Conservation (phyloP, 208 protist genomes). For the Angomonas deanei region DNA sequence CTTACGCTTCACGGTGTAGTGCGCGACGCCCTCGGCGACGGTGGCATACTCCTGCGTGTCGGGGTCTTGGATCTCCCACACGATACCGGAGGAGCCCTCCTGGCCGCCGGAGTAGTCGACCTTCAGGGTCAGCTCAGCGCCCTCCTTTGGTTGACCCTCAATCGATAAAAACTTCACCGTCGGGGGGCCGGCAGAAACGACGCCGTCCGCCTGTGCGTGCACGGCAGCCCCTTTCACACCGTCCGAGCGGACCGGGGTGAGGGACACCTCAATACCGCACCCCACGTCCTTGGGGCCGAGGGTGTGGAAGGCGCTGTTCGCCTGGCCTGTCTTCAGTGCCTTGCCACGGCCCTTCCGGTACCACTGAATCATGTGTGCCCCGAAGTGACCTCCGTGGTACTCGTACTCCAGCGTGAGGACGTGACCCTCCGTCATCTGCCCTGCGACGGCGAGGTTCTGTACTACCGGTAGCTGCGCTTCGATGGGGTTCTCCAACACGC, state of each 20-base stretch:
- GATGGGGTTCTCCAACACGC: slow-evolving; percentile 84
- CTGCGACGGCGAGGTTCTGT: slow-evolving; percentile 56
- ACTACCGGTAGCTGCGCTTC: slow-evolving; percentile 59
- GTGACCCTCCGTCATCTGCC: slow-evolving; percentile 62
- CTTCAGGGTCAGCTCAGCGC: slow-evolving; percentile 52
- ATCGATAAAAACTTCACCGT: slow-evolving; percentile 64
- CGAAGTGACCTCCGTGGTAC: slow-evolving; percentile 79
- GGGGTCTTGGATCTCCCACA: slow-evolving; percentile 69
- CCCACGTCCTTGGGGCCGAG: slow-evolving; percentile 77
- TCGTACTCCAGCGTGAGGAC: slow-evolving; percentile 73
- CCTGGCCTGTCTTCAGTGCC: slow-evolving; percentile 50
- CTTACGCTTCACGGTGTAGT: slow-evolving; percentile 52
- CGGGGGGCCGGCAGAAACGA: slow-evolving; percentile 47
- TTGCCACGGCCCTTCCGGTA: slow-evolving; percentile 58
- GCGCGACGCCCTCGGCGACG: slow-evolving; percentile 36
- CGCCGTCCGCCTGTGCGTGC: slow-evolving; percentile 30
- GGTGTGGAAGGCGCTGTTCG: slow-evolving; percentile 62
- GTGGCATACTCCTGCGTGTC: slow-evolving; percentile 47
- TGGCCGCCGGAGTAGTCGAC: slow-evolving; percentile 74
- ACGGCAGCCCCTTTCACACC: slow-evolving; percentile 62
- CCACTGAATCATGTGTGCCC: slow-evolving; percentile 85
- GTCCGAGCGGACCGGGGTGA: slow-evolving; percentile 84
- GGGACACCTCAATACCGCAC: slow-evolving; percentile 74
- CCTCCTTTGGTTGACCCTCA: slow-evolving; percentile 50
- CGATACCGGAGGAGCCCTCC: slow-evolving; percentile 57